Evolutionary conservation across 257 asterid genomes (phyloP), one percentile per base, ranked within the genome.

Genomic region (Pogostemon cablin): DNA sequence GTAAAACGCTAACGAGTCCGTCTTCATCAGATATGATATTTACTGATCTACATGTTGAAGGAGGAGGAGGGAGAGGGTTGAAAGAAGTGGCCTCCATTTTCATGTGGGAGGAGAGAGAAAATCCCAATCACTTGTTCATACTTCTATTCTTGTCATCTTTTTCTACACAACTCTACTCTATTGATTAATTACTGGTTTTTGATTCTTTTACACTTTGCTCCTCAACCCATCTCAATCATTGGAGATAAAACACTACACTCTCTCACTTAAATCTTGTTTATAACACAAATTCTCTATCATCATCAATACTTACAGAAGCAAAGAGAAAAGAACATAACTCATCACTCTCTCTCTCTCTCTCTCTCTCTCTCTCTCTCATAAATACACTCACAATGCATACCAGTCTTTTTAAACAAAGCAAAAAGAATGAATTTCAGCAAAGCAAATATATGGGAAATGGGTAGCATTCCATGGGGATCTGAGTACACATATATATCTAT

Each of bases 391-490:
- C 17, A 9, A 20, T 70, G 47, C 55, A 65, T 62, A 75, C 62
- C 17, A 76, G 52, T 77, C 76, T 80, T 81, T 78, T 77, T 46
- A 80, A 82, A 81, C 76, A 73, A 85, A 89, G 75, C 96, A 89
- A 83, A 89, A 86, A 70, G 96, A 89, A 87, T 83, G 95, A 86
- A 80, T 59, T 80, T 84, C 70, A 83, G 75, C 84, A 71, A 83
- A 85, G 80, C 80, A 77, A 85, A 87, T 69, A 87, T 69, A 77
- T 86, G 93, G 85, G 81, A 72, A 79, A 48, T 79, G 75, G 86
- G 89, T 79, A 68, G 85, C 82, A 83, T 82, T 77, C 78, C 81
- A 80, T 89, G 58, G 98, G 98, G 95, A 89, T 92, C 96, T 83
- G 96, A 83, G 97, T 86, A 79, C 60, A 53, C 39, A 80, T 64